Evolutionary conservation across 805 yeast species (phyloP).

Genomic region (Metschnikowia matae): DNA sequence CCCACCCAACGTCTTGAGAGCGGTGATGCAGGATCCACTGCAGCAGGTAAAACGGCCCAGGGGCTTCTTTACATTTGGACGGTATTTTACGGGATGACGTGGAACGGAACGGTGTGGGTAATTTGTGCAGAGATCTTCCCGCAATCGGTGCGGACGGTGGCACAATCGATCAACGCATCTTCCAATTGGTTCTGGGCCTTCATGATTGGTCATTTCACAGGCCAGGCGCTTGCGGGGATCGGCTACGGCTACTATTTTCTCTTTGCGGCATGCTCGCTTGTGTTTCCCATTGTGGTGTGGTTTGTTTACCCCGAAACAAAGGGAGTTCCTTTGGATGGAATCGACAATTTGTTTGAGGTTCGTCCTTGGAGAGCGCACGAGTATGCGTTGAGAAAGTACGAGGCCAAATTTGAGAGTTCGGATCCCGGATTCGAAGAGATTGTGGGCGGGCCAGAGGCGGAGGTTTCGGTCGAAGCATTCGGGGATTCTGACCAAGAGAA

Average conservation of each 20-base stretch:
- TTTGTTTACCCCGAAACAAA: constrained; percentile 38
- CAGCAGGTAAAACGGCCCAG: constrained; percentile 41
- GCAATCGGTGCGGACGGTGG: constrained; percentile 40
- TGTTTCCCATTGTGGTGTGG: constrained; percentile 27
- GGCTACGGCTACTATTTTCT: constrained; percentile 44
- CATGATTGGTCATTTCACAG: constrained; percentile 44
- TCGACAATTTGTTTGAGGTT: constrained; percentile 31
- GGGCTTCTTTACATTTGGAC: constrained; percentile 48
- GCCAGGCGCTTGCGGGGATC: constrained; percentile 41
- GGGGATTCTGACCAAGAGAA: not conserved
- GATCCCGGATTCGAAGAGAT: not conserved
- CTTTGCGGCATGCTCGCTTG: constrained; percentile 29
- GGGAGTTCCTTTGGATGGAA: constrained; percentile 32
- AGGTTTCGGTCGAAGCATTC: not conserved
- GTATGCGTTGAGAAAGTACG: constrained; percentile 23
- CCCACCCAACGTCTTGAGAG: constrained; percentile 19
- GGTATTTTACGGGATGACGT: constrained; percentile 37
- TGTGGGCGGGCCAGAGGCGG: constrained; percentile 2
- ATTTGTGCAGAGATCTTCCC: constrained; percentile 45
- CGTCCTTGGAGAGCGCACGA: constrained; percentile 32
- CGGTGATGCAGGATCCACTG: constrained; percentile 25
- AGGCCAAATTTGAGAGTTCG: constrained; percentile 15
- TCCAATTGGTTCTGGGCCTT: constrained; percentile 51
- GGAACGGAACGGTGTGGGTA: constrained; percentile 48
- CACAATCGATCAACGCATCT: constrained; percentile 42